Percentiles rank a stretch among this genome's conserved stretches.
phyloP scores from a whole-genome alignment of 1,139 yeast species.

The Sugiyamaella xylanicola region DNA sequence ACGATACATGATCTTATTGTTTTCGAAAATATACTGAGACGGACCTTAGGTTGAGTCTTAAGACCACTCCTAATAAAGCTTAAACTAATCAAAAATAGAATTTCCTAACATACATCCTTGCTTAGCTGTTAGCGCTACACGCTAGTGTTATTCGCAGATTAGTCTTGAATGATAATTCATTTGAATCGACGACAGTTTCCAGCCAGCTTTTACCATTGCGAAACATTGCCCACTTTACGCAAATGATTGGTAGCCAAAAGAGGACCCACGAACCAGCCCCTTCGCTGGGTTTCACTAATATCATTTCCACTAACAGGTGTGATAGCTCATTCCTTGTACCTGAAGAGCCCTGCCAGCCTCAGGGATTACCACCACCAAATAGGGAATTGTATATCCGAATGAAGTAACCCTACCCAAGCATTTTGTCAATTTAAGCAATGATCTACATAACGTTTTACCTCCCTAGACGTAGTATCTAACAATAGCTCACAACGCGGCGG shows the following conservation, averaged over 20 bases:
- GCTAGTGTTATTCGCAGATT: background rate
- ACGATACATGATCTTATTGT: too few species aligned
- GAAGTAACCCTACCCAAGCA: background rate
- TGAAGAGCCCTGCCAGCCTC: constrained; percentile 8
- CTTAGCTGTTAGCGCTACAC: background rate
- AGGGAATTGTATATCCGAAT: constrained; percentile 7
- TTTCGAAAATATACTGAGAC: too few species aligned
- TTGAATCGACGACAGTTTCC: background rate
- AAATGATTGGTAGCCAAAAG: background rate
- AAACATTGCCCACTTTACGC: too few species aligned
- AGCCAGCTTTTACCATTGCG: too few species aligned
- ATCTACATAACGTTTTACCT: constrained; percentile 3
- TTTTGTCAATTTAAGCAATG: background rate
- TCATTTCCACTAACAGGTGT: background rate
- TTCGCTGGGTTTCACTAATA: background rate
- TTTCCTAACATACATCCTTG: background rate
- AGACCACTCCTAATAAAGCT: too few species aligned
- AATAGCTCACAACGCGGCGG: constrained; percentile 14
- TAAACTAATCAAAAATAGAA: background rate
- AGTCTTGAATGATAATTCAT: background rate
- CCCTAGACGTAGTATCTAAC: constrained; percentile 4
- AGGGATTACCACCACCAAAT: constrained; percentile 3
- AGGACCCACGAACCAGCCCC: constrained; percentile 4
- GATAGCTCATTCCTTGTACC: constrained; percentile 6
- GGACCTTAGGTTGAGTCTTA: too few species aligned